Evolutionary conservation across 495 filamentous ascomycete genomes (phyloP).

Genomic region (Annulohypoxylon bovei): DNA sequence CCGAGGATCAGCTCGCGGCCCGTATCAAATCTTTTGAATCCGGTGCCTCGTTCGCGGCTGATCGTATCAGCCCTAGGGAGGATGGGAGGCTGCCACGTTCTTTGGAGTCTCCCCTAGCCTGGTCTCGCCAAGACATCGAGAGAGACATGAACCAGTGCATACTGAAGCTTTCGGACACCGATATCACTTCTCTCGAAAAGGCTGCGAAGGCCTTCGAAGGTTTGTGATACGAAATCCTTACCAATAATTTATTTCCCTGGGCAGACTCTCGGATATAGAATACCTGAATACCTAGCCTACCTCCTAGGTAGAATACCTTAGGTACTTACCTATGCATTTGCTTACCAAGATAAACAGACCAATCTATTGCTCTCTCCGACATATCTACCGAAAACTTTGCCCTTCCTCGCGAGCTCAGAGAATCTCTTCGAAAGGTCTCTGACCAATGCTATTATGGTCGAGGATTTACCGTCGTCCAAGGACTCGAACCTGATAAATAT

Average conservation of each 20-base stretch:
- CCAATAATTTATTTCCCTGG: too few relatives aligned
- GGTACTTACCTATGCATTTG: too few relatives aligned
- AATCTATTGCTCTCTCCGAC: background rate
- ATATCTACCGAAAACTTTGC: conserved; percentile 11
- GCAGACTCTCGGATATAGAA: too few relatives aligned
- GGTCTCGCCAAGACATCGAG: conserved; percentile 1
- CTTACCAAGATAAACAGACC: background rate
- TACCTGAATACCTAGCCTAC: too few relatives aligned
- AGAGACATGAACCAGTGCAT: background rate
- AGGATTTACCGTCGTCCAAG: conserved; percentile 3
- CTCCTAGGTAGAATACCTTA: too few relatives aligned
- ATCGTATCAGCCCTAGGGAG: background rate
- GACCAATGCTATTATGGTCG: conserved; percentile 4
- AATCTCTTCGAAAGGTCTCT: conserved; percentile 1
- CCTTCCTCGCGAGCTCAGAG: background rate
- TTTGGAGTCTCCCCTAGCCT: background rate
- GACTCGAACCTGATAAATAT: background rate
- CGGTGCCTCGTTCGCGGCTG: background rate
- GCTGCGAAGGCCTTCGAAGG: background rate
- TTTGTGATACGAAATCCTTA: background rate
- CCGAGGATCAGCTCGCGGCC: conserved; percentile 2
- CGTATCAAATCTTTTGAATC: conserved; percentile 6
- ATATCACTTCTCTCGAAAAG: background rate
- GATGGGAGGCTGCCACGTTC: conserved; percentile 5
- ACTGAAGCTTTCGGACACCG: conserved; percentile 1